Evolutionary conservation across 2,329 filamentous ascomycete species (phyloP).

Genomic region (Scleromitrula shiraiana): DNA sequence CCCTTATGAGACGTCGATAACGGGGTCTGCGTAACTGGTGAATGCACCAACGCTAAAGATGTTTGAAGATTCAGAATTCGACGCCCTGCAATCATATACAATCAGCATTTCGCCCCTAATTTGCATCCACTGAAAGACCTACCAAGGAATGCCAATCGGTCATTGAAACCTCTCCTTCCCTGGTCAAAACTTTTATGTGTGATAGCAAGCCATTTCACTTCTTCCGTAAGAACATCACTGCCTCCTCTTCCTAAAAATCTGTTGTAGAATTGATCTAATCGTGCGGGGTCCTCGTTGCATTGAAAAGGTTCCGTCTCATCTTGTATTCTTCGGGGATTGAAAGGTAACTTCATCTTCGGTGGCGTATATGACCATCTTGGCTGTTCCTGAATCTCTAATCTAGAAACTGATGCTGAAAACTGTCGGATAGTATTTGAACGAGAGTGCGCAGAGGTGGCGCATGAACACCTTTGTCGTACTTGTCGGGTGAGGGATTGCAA

Average conservation of each 20-base stretch:
- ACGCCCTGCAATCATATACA: slow-evolving; percentile 40
- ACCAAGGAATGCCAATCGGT: slow-evolving; percentile 85
- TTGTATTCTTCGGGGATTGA: slow-evolving; percentile 42
- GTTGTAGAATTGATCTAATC: slow-evolving; percentile 71
- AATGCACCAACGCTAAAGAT: slow-evolving; percentile 52
- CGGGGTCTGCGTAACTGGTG: slow-evolving; percentile 26
- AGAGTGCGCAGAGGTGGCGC: slow-evolving; percentile 14
- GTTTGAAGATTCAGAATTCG: slow-evolving; percentile 52
- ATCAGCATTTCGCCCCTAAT: slow-evolving; percentile 14
- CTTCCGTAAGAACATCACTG: slow-evolving; percentile 69
- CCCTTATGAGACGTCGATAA: slow-evolving; percentile 39
- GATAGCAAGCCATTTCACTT: slow-evolving; percentile 92
- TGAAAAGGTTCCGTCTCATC: slow-evolving; percentile 46
- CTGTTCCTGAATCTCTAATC: slow-evolving; percentile 27
- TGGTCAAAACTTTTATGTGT: slow-evolving; percentile 99
- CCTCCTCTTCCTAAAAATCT: slow-evolving; percentile 67
- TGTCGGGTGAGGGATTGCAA: slow-evolving; percentile 31
- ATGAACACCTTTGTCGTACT: slow-evolving; percentile 22
- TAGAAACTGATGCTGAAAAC: slow-evolving; percentile 22
- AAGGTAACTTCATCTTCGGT: slow-evolving; percentile 58
- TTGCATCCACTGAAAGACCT: slow-evolving; percentile 29
- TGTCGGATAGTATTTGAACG: slow-evolving; percentile 15
- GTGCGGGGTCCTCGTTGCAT: slow-evolving; percentile 68
- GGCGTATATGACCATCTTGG: slow-evolving; percentile 69
- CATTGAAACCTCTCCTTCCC: slow-evolving; percentile 88